phyloP scores from a whole-genome alignment of 1,139 yeast species.

The Candida glucosophila region DNA sequence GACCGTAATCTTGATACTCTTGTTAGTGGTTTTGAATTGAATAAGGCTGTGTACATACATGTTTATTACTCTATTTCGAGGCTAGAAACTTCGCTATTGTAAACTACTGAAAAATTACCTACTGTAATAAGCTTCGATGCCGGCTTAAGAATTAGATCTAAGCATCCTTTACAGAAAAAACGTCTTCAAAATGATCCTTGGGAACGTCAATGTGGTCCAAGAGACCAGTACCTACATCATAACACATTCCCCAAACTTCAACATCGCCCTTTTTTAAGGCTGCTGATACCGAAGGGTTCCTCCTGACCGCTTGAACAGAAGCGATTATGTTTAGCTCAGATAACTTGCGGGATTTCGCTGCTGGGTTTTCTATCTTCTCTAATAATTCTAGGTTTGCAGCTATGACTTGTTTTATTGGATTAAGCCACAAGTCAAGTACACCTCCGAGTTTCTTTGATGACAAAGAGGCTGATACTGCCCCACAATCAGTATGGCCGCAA shows the following conservation, averaged over 20 bases:
- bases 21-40: slow-evolving; percentile 52
- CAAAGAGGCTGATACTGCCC: slow-evolving; percentile 87
- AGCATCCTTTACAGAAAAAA: slow-evolving; percentile 43
- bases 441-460: slow-evolving; percentile 65
- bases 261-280: slow-evolving; percentile 69
- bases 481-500: slow-evolving; percentile 98
- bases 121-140: too few relatives aligned
- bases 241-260: slow-evolving; percentile 82
- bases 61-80: too few relatives aligned
- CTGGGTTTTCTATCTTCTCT: slow-evolving; percentile 36
- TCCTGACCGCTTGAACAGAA: slow-evolving; percentile 47
- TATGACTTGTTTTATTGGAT: slow-evolving; percentile 63
- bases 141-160: too few relatives aligned
- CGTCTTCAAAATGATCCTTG: slow-evolving; percentile 42
- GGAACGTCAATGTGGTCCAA: slow-evolving; percentile 48
- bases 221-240: slow-evolving; percentile 76
- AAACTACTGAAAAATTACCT: too few relatives aligned
- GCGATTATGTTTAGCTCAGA: slow-evolving; percentile 74
- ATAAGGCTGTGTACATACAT: not conserved
- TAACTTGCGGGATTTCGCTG: slow-evolving; percentile 52
- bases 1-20: slow-evolving; percentile 47
- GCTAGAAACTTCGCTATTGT: too few relatives aligned
- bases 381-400: slow-evolving; percentile 47
- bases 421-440: slow-evolving; percentile 69
- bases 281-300: slow-evolving; percentile 67